Evolutionary conservation across 192 early-diverging fungal genomes (phyloP), one percentile per base, ranked within the genome.

Genomic region (Chytriomyces sp.): DNA sequence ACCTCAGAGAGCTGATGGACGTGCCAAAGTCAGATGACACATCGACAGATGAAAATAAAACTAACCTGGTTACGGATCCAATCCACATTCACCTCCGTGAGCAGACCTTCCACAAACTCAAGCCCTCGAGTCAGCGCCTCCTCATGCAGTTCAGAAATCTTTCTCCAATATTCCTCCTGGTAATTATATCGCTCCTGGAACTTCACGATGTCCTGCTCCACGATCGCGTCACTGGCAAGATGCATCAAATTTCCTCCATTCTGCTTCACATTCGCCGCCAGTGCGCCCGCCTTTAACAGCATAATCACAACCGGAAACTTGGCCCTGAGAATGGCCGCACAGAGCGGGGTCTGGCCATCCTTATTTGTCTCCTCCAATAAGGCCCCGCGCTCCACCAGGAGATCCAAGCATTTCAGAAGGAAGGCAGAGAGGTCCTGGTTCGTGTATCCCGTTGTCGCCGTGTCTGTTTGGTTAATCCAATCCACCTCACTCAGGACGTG

Each of bases 381-480:
- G 39, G 44, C 75, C 5, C 67, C 70, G 32, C 67, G 17, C 44
- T 75, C 66, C 39, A 76, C 10, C 57, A 76, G 49, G 39, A 76
- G 28, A 10, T 70, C 31, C 5, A 70, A 34, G 36, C 60, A 52
- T 52, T 62, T 52, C n/a, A 34, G 31, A 7, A 57, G 38, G 34
- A 63, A 30, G 4, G 12, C 52, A 26, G 12, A 28, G 25, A 31
- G 17, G n/a, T 69, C 59, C 17, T 22, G 17, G 17, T 31, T 22
- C 8, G 32, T 37, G 5, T 32, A 26, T 28, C 31, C 39, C 4
- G 37, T 32, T 5, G 32, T 7, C 34, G 37, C 37, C 39, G 38
- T 39, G 25, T 72, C 22, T 14, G n/a, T 33, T 14, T 12, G n/a
- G 8, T 63, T 52, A 58, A 64, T 59, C 44, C 44, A 49, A 22